Percentiles rank a stretch among this genome's conserved stretches.
Conservation (phyloP, 768 basidiomycete species). For the Crepidotus variabilis region DNA sequence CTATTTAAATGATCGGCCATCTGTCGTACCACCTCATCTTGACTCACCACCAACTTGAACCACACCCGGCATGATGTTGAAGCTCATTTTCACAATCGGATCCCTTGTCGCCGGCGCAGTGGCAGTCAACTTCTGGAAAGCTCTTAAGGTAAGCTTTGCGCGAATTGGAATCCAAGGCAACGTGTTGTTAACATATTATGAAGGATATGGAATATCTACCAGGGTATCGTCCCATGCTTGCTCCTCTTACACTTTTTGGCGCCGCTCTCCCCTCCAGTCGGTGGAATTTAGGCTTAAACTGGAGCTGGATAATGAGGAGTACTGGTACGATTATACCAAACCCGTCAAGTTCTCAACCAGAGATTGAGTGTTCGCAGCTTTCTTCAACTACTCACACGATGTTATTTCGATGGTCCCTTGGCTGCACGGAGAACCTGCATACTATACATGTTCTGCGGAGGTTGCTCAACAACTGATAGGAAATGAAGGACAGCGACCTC, state of each 20-base stretch:
- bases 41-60: no score
- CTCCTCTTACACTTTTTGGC: slow-evolving; percentile 1
- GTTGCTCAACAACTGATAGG: slow-evolving; percentile 19
- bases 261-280: slow-evolving; percentile 1
- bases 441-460: slow-evolving; percentile 19
- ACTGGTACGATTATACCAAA: neutral
- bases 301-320: slow-evolving; percentile 3
- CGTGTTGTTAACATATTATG: no score
- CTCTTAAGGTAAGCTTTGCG: neutral
- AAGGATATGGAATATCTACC: slow-evolving; percentile 2
- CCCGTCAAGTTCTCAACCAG: neutral
- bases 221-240: slow-evolving; percentile 7
- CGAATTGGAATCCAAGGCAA: neutral
- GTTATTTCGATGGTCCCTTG: slow-evolving; percentile 21
- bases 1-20: no score
- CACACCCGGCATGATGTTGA: no score
- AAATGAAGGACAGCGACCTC: slow-evolving; percentile 11
- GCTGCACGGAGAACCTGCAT: slow-evolving; percentile 12
- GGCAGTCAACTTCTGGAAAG: neutral
- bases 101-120: no score
- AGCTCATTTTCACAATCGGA: no score
- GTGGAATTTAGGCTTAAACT: slow-evolving; percentile 5
- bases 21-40: no score
- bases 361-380: slow-evolving; percentile 12
- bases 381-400: slow-evolving; percentile 20